Evolutionary conservation across 306 rosid genomes (phyloP), one percentile per base, ranked within the genome.

Genomic region (Cajanus cajan): DNA sequence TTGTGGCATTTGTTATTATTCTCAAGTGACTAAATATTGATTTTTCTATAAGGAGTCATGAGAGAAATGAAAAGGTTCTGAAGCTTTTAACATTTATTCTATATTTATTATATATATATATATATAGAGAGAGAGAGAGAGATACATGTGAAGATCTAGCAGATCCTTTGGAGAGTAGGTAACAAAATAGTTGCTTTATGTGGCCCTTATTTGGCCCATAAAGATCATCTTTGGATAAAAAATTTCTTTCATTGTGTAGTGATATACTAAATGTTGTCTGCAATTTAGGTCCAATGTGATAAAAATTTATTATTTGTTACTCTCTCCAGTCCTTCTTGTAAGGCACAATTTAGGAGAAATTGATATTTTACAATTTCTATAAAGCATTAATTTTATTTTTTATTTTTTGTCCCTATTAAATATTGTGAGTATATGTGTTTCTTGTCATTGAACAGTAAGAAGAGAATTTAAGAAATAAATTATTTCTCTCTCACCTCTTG

Each of bases 1-100:
- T 40, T 61, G 51, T 59, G 52, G 63, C 18, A 15, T 70, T 48
- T 74, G 61, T 68, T 80, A 61, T 77, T 57, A 33, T 70, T 47
- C 34, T 63, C 62, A 51, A 15, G 61, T 73, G 44, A 37, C 15
- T 12, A 36, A 73, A 37, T 34, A 25, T 64, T 80, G 33, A 31
- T 65, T 64, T 43, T 81, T 2, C 37, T 25, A 8, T 34, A 13
- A 50, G 16, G 43, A 52, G 44, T 22, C 11, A 2, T 19, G 64
- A 51, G 15, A 16, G 41, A 39, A 61, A 69, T 25, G 34, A 67
- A 44, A 79, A 43, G 11, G 44, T 36, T 21, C n/a, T 65, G 39
- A 64, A 75, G 6, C 63, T 48, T 34, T 71, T 48, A 5, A 78
- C 47, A 51, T 62, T 41, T 64, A 25, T 69, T 55, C 22, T 54